phyloP scores from a whole-genome alignment of 192 early-diverging fungal species.

The Coemansia sp. region DNA sequence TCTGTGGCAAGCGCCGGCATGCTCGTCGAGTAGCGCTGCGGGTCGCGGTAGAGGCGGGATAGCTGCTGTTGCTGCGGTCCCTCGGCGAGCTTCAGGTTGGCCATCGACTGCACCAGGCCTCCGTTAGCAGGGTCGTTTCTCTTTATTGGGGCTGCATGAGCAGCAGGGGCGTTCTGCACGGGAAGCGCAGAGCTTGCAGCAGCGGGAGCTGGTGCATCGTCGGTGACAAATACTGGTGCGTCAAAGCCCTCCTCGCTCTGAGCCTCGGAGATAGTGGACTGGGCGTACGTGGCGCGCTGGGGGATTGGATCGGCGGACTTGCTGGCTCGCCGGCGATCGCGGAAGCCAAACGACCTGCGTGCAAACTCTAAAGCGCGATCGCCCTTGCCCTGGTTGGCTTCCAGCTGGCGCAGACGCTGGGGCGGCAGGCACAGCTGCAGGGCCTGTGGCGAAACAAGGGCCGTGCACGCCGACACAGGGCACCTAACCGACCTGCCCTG shows the following conservation, averaged over 20 bases:
- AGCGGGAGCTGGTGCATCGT: not conserved
- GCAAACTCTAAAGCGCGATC: slow-evolving; percentile 3
- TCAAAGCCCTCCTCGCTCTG: slow-evolving; percentile 33
- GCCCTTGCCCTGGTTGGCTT: slow-evolving; percentile 12
- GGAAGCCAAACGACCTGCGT: slow-evolving; percentile 16
- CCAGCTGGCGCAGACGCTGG: slow-evolving; percentile 35
- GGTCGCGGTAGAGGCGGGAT: too few relatives aligned
- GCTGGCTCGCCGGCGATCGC: slow-evolving; percentile 1
- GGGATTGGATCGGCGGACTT: too few relatives aligned
- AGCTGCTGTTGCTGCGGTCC: not conserved
- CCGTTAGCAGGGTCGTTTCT: not conserved
- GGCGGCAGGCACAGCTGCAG: slow-evolving; percentile 44
- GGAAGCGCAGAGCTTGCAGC: not conserved
- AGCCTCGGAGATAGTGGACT: too few relatives aligned
- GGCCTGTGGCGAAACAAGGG: slow-evolving; percentile 13
- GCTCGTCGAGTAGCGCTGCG: slow-evolving; percentile 24
- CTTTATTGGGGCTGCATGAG: too few relatives aligned
- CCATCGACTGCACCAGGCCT: slow-evolving; percentile 1
- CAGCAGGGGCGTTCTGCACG: not conserved
- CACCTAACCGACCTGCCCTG: slow-evolving; percentile 6
- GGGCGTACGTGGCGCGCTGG: not conserved
- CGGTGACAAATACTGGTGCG: slow-evolving; percentile 15
- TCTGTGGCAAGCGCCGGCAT: slow-evolving; percentile 20
- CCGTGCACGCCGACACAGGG: slow-evolving; percentile 11
- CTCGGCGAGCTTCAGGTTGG: not conserved